These are phyloP conservation scores for Podochytrium sp. DNA, from an alignment of 192 early-diverging fungal species.

Conservation along the genomic window DNA sequence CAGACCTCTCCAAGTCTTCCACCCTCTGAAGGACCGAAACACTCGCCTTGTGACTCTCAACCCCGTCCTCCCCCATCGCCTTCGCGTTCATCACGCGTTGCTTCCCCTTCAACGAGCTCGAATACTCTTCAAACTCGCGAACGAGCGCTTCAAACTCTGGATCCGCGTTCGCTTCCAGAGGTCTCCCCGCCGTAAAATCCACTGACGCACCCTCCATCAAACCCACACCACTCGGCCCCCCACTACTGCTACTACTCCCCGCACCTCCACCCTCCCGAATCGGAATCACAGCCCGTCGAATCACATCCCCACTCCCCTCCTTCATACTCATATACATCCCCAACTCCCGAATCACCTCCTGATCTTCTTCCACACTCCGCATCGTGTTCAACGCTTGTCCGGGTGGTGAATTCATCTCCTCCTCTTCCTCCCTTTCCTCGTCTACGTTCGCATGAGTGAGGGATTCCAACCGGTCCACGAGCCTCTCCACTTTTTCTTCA, in stretches of 20 bases:
- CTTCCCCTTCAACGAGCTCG: neutral
- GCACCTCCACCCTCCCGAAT: neutral
- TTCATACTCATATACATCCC: neutral
- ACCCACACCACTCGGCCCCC: neutral
- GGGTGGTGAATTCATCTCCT: neutral
- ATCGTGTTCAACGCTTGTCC: slow-evolving; percentile 15
- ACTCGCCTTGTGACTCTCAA: slow-evolving; percentile 3
- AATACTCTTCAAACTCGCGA: neutral
- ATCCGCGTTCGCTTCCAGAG: too few relatives aligned
- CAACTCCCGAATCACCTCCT: slow-evolving; percentile 3
- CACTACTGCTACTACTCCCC: neutral
- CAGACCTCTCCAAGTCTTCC: neutral
- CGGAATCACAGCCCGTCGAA: neutral
- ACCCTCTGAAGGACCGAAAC: too few relatives aligned
- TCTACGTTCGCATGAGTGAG: neutral
- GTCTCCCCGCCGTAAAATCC: too few relatives aligned
- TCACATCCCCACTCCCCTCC: neutral
- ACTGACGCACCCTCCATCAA: neutral
- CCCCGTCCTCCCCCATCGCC: neutral
- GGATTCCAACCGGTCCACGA: neutral
- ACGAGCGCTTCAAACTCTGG: neutral
- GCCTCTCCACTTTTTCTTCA: neutral
- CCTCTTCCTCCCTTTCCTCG: neutral
- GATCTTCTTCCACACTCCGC: slow-evolving; percentile 1
- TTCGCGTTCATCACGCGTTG: neutral